Evolutionary conservation across 305 asterid genomes (phyloP), one percentile per base, ranked within the genome.

Genomic region (Plantago coronopus): DNA sequence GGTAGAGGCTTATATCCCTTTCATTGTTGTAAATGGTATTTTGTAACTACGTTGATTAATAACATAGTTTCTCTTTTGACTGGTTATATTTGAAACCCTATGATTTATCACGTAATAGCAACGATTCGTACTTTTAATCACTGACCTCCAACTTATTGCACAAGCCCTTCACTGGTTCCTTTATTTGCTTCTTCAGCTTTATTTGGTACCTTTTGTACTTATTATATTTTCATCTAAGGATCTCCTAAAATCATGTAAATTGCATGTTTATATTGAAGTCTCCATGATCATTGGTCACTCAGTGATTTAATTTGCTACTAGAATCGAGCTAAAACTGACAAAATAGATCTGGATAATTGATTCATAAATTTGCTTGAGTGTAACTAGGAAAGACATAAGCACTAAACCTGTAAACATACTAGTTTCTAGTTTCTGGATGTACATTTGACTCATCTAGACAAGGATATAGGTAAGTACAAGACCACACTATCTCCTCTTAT

Each of bases 371-470:
- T 67, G 45, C 48, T 44, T 63, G 57, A 49, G 48, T 62, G 45
- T 67, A 4, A 31, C 38, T 7, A 3, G 9, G 38, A 5, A 31
- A 7, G 1, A 4, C 5, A 3, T 3, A 31, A 7, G 38, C 5
- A 31, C 38, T 31, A 31, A 9, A 31, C 38, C 38, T 31, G 5
- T 31, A 3, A 31, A 63, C 53, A 53, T n/a, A 67, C 43, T 65
- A 48, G 44, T 62, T 64, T 74, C 66, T 74, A 69, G 38, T 44
- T 34, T 38, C 42, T 31, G 17, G 53, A 21, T 50, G 31, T 50
- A 50, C 57, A 50, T 50, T 2, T 50, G 37, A 23, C 38, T 51
- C 7, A 17, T 51, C 38, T 51, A 18, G 29, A 51, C 29, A 18
- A 51, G 38, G 57, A 51, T 22, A 51, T 34, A 43, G 15, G 44